These are phyloP conservation scores for Davidsoniella eucalypti DNA, from an alignment of 2,329 filamentous ascomycete genomes.

Conservation along the genomic window DNA sequence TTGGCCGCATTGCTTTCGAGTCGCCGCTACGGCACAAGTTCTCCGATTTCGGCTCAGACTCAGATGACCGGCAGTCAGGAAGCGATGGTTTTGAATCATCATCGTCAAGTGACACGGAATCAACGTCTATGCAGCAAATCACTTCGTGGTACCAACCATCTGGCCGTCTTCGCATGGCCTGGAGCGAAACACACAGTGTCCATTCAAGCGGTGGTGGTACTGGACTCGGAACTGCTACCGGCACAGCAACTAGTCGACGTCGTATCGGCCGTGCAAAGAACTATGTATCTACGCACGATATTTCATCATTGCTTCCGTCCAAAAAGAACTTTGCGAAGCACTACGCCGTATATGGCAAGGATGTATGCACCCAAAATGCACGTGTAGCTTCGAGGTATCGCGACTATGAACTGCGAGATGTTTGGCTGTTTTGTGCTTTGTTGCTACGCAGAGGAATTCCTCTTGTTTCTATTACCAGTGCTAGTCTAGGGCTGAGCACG, in stretches of 20 bases:
- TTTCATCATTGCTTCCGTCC: constrained; percentile 57
- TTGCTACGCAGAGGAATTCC: constrained; percentile 64
- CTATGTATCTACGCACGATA: constrained; percentile 54
- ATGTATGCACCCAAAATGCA: constrained; percentile 74
- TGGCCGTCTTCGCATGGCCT: constrained; percentile 35
- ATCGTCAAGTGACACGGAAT: constrained; percentile 43
- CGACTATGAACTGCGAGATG: constrained; percentile 49
- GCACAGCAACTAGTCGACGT: constrained; percentile 28
- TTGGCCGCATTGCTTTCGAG: constrained; percentile 37
- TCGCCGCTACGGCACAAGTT: constrained; percentile 29
- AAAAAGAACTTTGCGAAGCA: constrained; percentile 60
- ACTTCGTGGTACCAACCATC: constrained; percentile 39
- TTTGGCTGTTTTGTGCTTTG: constrained; percentile 70
- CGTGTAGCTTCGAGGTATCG: constrained; percentile 53
- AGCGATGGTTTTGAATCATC: constrained; percentile 20
- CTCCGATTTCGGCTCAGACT: constrained; percentile 34
- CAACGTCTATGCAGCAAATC: constrained; percentile 43
- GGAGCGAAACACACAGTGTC: constrained; percentile 39
- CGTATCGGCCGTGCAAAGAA: constrained; percentile 25
- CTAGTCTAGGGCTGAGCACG: constrained; percentile 15
- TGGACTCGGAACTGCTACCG: constrained; percentile 29
- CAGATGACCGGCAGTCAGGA: constrained; percentile 28
- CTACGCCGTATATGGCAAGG: constrained; percentile 71
- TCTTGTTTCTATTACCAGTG: constrained; percentile 42
- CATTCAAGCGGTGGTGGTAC: constrained; percentile 42